Evolutionary conservation across 768 basidiomycete species (phyloP).

Genomic region (Lyophyllum semitale): DNA sequence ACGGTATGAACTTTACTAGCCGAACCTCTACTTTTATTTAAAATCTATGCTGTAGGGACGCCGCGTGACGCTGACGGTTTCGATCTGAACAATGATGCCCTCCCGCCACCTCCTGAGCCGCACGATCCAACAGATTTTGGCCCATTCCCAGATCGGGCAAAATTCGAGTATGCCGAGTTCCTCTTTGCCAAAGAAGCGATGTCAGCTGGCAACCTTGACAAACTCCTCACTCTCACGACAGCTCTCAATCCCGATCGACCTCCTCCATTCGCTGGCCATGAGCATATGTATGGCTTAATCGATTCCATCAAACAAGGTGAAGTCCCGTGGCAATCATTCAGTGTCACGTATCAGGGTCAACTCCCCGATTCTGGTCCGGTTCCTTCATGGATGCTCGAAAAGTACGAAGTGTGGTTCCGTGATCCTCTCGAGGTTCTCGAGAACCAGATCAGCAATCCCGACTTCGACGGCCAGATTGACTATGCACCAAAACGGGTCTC

Average conservation of each 20-base stretch:
- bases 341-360: slow-evolving; percentile 23
- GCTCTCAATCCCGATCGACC: slow-evolving; percentile 2
- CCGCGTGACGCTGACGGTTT: slow-evolving; percentile 2
- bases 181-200: slow-evolving; percentile 13
- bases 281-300: slow-evolving; percentile 24
- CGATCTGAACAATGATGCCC: background rate
- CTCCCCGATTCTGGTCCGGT: slow-evolving; percentile 13
- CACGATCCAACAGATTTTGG: slow-evolving; percentile 1
- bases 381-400: slow-evolving; percentile 2
- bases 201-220: slow-evolving; percentile 10
- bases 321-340: slow-evolving; percentile 29
- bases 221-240: slow-evolving; percentile 8
- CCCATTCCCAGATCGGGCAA: slow-evolving; percentile 3
- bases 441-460: slow-evolving; percentile 19
- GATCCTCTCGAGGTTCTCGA: slow-evolving; percentile 20
- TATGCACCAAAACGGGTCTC: slow-evolving; percentile 19
- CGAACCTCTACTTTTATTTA: background rate
- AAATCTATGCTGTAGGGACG: background rate
- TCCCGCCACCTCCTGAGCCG: background rate
- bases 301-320: slow-evolving; percentile 26
- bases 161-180: slow-evolving; percentile 14
- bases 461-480: slow-evolving; percentile 26
- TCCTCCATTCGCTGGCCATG: slow-evolving; percentile 19
- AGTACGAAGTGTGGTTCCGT: slow-evolving; percentile 20
- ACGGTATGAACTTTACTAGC: background rate